A percentile compares a stretch with the other conserved stretches of the same genome.
Evolutionary conservation across 495 filamentous ascomycete species (phyloP).

Genomic region (Filosporella fistucella): DNA sequence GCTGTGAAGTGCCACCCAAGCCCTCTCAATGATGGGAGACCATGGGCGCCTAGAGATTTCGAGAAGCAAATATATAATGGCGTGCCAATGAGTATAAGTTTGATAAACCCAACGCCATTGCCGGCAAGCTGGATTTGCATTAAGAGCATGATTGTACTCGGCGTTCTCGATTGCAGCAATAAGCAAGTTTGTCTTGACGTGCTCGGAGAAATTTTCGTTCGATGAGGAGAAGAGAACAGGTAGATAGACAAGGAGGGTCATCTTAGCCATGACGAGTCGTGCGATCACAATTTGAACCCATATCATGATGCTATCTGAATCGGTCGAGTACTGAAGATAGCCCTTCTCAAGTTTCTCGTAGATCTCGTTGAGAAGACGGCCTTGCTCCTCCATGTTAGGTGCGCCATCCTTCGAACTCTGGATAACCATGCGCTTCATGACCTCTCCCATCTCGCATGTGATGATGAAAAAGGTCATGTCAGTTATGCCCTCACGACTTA

Average conservation of each 20-base stretch:
- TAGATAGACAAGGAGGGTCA: constrained; percentile 40
- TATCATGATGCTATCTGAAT: constrained; percentile 30
- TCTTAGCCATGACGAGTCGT: constrained; percentile 39
- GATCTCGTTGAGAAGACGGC: constrained; percentile 36
- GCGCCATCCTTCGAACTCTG: constrained; percentile 19
- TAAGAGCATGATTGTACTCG: constrained; percentile 49
- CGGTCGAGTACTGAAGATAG: constrained; percentile 35
- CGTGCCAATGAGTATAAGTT: constrained; percentile 59
- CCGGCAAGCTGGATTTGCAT: constrained; percentile 37
- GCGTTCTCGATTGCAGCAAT: constrained; percentile 46
- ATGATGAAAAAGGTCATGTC: constrained; percentile 62
- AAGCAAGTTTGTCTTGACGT: constrained; percentile 34
- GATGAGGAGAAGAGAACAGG: constrained; percentile 33
- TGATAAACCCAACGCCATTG: constrained; percentile 59
- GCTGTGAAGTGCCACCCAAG: constrained; percentile 49
- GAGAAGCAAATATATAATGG: constrained; percentile 49
- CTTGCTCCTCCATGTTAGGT: constrained; percentile 37
- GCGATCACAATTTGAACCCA: constrained; percentile 39
- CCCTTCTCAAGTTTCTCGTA: constrained; percentile 35
- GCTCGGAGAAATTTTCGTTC: constrained; percentile 29
- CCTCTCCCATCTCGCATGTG: constrained; percentile 43
- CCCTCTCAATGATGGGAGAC: constrained; percentile 46
- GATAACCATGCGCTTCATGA: constrained; percentile 40
- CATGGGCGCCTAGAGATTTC: constrained; percentile 45
- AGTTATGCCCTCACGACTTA: constrained; percentile 54